Evolutionary conservation across 2,329 filamentous ascomycete species (phyloP).

Genomic region (Peltaster fructicola): DNA sequence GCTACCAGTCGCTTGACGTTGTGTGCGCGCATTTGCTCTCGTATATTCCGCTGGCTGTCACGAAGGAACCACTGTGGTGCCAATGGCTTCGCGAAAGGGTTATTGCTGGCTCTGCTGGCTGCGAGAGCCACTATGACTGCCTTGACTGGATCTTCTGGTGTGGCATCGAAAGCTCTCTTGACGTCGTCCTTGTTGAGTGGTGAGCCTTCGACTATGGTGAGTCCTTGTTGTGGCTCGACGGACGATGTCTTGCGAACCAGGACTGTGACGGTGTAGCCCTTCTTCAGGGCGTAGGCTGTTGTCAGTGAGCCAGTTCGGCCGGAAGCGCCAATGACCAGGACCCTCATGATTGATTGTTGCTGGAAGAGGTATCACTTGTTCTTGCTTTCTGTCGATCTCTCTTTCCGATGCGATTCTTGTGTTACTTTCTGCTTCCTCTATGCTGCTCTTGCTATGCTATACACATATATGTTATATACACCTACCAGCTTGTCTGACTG

Average conservation of each 20-base stretch:
- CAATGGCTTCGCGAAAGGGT: conserved; percentile 30
- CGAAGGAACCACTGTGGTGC: conserved; percentile 31
- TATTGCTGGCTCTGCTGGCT: conserved; percentile 28
- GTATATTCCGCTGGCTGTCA: conserved; percentile 22
- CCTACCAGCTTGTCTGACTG: no score
- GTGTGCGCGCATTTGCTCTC: conserved; percentile 22
- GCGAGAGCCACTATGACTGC: conserved; percentile 34
- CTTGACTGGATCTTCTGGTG: conserved; percentile 12
- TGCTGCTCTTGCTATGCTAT: no score
- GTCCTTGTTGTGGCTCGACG: conserved; percentile 14
- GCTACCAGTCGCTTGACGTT: conserved; percentile 28
- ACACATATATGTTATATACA: no score
- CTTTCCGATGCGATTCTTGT: no score
- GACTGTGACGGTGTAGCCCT: conserved; percentile 27
- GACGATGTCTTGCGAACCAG: conserved; percentile 26
- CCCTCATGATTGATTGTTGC: no score
- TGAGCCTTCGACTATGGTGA: conserved; percentile 24
- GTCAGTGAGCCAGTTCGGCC: conserved; percentile 31
- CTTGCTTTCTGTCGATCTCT: no score
- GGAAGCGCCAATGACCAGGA: conserved; percentile 31
- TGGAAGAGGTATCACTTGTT: no score
- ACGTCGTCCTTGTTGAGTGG: conserved; percentile 5
- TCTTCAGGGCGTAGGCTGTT: conserved; percentile 23
- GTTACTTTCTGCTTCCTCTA: no score
- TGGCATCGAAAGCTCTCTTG: conserved; percentile 18